Evolutionary conservation across 2,329 filamentous ascomycete species (phyloP).

Genomic region (Decorospora gaudefroyi): DNA sequence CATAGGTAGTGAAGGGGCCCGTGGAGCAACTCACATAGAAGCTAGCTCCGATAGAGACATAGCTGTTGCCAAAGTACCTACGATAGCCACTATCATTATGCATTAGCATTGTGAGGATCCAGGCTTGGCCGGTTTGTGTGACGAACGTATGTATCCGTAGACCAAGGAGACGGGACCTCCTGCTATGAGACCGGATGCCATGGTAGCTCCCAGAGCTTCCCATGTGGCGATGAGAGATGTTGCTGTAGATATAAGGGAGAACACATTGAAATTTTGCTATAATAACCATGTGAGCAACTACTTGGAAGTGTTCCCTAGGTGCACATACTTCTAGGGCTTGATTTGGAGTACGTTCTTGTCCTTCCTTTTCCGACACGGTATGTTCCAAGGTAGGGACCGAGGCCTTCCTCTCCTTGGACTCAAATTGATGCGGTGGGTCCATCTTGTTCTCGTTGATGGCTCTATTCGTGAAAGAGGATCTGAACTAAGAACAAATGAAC

Average conservation of each 20-base stretch:
- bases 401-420: background rate
- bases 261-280: slow-evolving; percentile 5
- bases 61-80: slow-evolving; percentile 7
- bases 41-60: slow-evolving; percentile 8
- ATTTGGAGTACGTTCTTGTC: background rate
- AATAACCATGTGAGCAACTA: background rate
- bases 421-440: no score
- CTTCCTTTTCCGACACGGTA: slow-evolving; percentile 1
- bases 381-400: background rate
- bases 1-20: background rate
- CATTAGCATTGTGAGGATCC: background rate
- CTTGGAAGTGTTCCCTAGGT: background rate
- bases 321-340: slow-evolving; percentile 2
- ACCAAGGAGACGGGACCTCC: slow-evolving; percentile 12
- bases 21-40: slow-evolving; percentile 10
- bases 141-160: slow-evolving; percentile 11
- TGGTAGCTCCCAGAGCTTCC: slow-evolving; percentile 11
- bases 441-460: no score
- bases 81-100: slow-evolving; percentile 1
- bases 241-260: slow-evolving; percentile 8
- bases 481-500: no score
- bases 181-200: slow-evolving; percentile 10
- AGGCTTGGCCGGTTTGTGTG: background rate
- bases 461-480: no score
- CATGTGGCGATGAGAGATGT: slow-evolving; percentile 13